Base-by-base conservation (phyloP, 2,329 filamentous ascomycete genomes). In the Xylaria sp. region DNA sequence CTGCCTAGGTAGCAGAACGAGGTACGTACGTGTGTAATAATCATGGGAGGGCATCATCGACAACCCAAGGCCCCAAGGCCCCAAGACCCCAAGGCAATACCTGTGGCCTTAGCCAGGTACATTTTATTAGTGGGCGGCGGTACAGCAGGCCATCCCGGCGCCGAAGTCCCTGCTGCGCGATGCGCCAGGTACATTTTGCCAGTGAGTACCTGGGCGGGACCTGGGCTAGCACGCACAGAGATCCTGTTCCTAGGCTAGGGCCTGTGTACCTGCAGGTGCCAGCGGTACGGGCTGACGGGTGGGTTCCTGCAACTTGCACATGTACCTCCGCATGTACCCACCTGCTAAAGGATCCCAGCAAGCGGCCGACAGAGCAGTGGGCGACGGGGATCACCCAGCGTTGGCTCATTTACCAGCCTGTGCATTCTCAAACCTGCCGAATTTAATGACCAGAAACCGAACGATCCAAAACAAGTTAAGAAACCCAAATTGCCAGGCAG, bases 391-490 rank as follows among this genome's bases (percentile, higher is more conserved):
- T 51, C 38, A 54, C 51, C 61, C 31, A 54, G 31, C 54, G 58
- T 51, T 46, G 29, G 60, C 68, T 71, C 68, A 71, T 71, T 70
- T 71, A 71, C 67, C 63, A 67, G 61, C 54, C 54, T 60, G 63
- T 58, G 57, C 38, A 35, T 55, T 58, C 58, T 66, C 65, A 67
- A 62, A 63, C 58, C 48, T 54, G 49, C 47, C 62, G 41, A 43
- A 62, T 57, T 49, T 62, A 58, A 63, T 63, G 44, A 58, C 48
- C 52, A 57, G 27, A 64, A 48, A 15, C 61, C 47, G 25, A 61
- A 49, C 43, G 23, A 62, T 56, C 59, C 62, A 44, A 53, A 58
- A 53, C 51, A 48, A 49, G 46, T 54, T 47, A 37, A 54, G 56
- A 37, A 40, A 59, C 38, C 21, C 43, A 53, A 51, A 54, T 64